Evolutionary conservation across 2,329 filamentous ascomycete genomes (phyloP).

Genomic region (Arthrocladium fulminans): DNA sequence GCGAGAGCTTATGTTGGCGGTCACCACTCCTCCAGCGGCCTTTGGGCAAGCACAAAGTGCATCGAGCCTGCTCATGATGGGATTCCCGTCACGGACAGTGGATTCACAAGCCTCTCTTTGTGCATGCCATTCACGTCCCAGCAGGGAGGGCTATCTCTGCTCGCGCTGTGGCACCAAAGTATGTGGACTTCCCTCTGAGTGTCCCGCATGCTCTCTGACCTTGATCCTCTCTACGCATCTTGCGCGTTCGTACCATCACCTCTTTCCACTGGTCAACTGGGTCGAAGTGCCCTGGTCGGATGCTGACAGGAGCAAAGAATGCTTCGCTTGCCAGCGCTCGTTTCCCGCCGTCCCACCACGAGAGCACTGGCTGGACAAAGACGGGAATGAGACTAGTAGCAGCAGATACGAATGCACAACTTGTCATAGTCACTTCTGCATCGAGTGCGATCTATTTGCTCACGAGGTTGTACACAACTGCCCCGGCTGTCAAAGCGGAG

Average conservation of each 20-base stretch:
- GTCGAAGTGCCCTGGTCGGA: slow-evolving; percentile 75
- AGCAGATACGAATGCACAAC: slow-evolving; percentile 73
- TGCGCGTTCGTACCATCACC: slow-evolving; percentile 83
- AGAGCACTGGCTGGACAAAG: slow-evolving; percentile 35
- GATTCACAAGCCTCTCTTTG: slow-evolving; percentile 67
- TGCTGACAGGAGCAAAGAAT: slow-evolving; percentile 55
- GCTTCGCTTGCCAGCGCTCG: slow-evolving; percentile 65
- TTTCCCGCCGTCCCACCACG: slow-evolving; percentile 53
- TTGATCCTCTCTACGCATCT: slow-evolving; percentile 90
- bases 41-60: slow-evolving; percentile 38
- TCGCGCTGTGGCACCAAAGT: slow-evolving; percentile 83
- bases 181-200: slow-evolving; percentile 81
- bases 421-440: slow-evolving; percentile 90
- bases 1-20: slow-evolving; percentile 74
- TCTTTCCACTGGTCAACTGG: slow-evolving; percentile 88
- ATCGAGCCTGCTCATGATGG: slow-evolving; percentile 79
- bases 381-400: slow-evolving; percentile 72
- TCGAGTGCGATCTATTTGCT: slow-evolving; percentile 92
- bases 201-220: slow-evolving; percentile 81
- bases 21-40: slow-evolving; percentile 82
- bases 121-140: slow-evolving; percentile 79
- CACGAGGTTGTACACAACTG: slow-evolving; percentile 95
- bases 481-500: slow-evolving; percentile 64
- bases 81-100: slow-evolving; percentile 80
- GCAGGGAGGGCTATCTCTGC: slow-evolving; percentile 79